Evolutionary conservation across 2,329 filamentous ascomycete species (phyloP), one percentile per base, ranked within the genome.

Genomic region (Pseudogymnoascus sp.): DNA sequence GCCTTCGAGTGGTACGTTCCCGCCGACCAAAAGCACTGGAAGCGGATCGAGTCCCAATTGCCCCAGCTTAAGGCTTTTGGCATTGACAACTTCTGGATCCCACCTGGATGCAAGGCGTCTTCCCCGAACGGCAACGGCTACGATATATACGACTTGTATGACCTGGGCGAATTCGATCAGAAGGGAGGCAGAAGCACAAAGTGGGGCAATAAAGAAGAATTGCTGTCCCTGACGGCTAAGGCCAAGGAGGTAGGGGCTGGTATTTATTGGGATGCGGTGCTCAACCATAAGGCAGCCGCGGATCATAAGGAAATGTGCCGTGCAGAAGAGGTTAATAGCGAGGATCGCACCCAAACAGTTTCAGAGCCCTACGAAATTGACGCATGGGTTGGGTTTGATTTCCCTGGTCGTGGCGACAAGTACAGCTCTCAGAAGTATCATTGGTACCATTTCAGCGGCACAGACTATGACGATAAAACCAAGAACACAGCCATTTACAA

Each of bases 1-100:
- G 84, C 79, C 11, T 90, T 89, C 70, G 88, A 91, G 75, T 91
- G 88, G 88, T 85, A 90, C 69, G 79, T 84, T 4, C 84, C 85
- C 2, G 80, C 81, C 45, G 82, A 86, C 66, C 73, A 80, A 60
- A 74, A 78, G 58, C 86, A 90, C 72, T 90, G 84, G 82, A 74
- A 77, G 36, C 82, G 85, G 7, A 79, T 89, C 1, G 73, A 75
- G 12, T 74, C 76, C 16, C 77, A 78, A 5, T 69, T 88, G 1
- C 79, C 82, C 0, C 74, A 76, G 2, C 76, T 89, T 2, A 82
- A 84, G 67, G 75, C 78, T 0, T 79, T 85, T 35, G 88, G 87
- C 2, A 77, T 90, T 58, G 81, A 84, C 60, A 80, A 80, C 62
- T 75, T 87, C 33, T 90, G 87, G 87, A 80, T 90, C 5, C 88